phyloP scores from a whole-genome alignment of 225 moss, liverwort and hornwort genomes.

The Asterella californica region DNA sequence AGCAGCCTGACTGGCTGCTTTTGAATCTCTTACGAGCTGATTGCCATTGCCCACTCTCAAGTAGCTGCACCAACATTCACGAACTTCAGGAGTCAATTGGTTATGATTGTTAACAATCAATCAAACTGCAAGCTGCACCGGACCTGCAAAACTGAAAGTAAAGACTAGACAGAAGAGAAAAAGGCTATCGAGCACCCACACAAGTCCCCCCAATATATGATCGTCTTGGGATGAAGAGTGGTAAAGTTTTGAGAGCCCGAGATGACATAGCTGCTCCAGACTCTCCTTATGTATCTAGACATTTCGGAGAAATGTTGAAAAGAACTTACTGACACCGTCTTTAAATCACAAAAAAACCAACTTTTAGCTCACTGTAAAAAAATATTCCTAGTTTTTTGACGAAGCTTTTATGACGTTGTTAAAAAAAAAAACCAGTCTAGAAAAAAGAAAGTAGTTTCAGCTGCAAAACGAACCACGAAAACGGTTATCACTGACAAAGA shows the following conservation, averaged over 20 bases:
- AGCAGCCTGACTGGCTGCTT: constrained; percentile 71
- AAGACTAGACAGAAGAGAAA: neutral
- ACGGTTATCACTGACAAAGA: too few relatives aligned
- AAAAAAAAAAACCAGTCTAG: too few relatives aligned
- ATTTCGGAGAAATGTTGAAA: too few relatives aligned
- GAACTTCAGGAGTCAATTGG: neutral
- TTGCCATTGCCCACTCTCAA: constrained; percentile 90
- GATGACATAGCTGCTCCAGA: constrained; percentile 30
- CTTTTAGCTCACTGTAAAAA: too few relatives aligned
- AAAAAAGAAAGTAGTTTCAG: too few relatives aligned
- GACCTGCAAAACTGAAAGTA: neutral
- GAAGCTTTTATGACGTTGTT: too few relatives aligned
- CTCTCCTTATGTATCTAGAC: constrained; percentile 29
- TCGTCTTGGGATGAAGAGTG: constrained; percentile 51
- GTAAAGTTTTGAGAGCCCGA: constrained; percentile 36
- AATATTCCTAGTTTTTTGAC: too few relatives aligned
- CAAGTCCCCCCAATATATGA: constrained; percentile 55
- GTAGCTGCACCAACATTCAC: constrained; percentile 44
- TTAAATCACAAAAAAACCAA: too few relatives aligned
- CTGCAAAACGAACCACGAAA: too few relatives aligned
- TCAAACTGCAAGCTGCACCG: neutral
- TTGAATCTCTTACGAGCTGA: constrained; percentile 88
- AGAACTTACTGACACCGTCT: too few relatives aligned
- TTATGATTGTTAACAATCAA: neutral
- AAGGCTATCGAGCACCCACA: constrained; percentile 47